Base-by-base conservation (phyloP, 2,329 filamentous ascomycete genomes). In the Alternaria longipes region DNA sequence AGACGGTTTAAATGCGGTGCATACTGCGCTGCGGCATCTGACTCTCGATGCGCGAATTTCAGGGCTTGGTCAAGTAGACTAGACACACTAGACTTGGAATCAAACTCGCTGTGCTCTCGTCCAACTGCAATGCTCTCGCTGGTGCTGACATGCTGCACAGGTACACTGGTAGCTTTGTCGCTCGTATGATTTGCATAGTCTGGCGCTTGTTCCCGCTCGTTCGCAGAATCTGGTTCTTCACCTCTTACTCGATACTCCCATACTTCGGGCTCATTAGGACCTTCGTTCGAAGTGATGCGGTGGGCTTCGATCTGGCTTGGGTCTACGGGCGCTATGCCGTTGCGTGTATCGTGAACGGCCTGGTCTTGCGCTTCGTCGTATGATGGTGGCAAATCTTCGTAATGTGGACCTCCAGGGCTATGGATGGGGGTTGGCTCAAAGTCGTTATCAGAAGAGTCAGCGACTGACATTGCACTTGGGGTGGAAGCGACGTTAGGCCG, bases 311-410 rank as follows among this genome's bases (percentile, higher is more conserved):
- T 60, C 47, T 74, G 64, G 32, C 68, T 72, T 5, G 71, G 70
- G 44, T 73, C 68, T 12, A 74, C 51, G 1, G 74, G 65, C 11
- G 69, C 54, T n/a, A 68, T 55, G 16, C 72, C 73, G 41, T 69
- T 68, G 45, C 69, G 68, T 28, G 71, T 69, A 54, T 78, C 71
- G 28, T 67, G 63, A 4, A 75, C 59, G 20, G 72, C 71, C 52
- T 75, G 67, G 16, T 74, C 65, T 28, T 73, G 72, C 6, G 76
- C 77, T 58, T 79, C 72, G 44, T 77, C 74, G 53, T 79, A 79
- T 0, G 75, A 74, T 2, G 77, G 77, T 20, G 77, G 77, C 4
- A 78, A 62, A 52, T 79, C 77, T 50, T 78, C 74, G 50, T 78
- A 78, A 14, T 70, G 73, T 1, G 74, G 74, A 11, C 76, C 75